Evolutionary conservation across 1,139 yeast genomes (phyloP), one percentile per base, ranked within the genome.

Genomic region (Blastobotrys ciferrii): DNA sequence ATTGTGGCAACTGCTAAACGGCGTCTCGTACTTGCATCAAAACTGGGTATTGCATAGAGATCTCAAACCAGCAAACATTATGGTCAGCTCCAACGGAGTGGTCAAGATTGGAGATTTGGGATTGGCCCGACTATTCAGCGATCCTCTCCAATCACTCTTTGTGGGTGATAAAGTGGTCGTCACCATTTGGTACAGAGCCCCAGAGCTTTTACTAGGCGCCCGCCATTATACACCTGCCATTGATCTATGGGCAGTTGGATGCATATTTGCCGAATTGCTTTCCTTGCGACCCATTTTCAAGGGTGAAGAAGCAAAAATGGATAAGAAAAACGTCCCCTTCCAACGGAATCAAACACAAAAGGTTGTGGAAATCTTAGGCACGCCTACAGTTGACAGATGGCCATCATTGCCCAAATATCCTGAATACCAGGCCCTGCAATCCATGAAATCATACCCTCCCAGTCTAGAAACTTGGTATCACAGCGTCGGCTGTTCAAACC

Each of bases 101-200:
- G 95, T 92, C 15, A 94, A 92, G 64, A 89, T 94, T 55, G 99
- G 98, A 28, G 98, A 92, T 69, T 75, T 92, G 58, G 99, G 99
- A 1, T 74, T 92, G 38, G 98, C 98, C 0, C 75, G 98, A 52
- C 81, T 87, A 58, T 92, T 91, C 68, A 84, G 85, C 56, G 87
- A 88, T 59, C 95, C 96, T 11, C 67, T 92, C 36, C 98, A 92
- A 63, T 83, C 95, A 40, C 73, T 94, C 23, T 92, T 87, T 62
- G 80, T 94, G 9, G 98, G 98, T 30, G 98, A 92, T 67, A 92
- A 92, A 68, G 97, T 94, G 15, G 98, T 92, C 47, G 98, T 92
- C 7, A 92, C 98, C 0, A 92, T 92, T 52, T 92, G 98, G 98
- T 92, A 92, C 66, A 76, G 98, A 56, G 97, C 98, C 0, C 98